Evolutionary conservation across 176 grass and related monocot species (phyloP), one percentile per base, ranked within the genome.

Genomic region (Ensete ventricosum): DNA sequence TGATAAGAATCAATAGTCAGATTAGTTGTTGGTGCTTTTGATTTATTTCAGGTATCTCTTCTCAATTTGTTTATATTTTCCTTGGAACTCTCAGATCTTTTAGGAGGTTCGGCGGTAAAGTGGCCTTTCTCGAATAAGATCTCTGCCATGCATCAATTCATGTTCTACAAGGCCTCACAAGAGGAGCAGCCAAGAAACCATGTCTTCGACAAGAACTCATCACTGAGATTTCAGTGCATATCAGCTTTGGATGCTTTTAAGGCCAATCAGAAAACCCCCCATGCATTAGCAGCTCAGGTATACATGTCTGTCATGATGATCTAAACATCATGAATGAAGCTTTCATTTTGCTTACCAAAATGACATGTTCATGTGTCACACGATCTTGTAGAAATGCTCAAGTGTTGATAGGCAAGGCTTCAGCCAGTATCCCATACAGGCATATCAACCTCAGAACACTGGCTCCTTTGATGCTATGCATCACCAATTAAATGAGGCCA

Each of bases 41-140:
- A 51, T 51, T 70, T 50, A 2, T 70, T n/a, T 0, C 23, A 29
- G 9, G 27, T 19, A 9, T 26, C 1, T 1, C 52, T 55, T 54
- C 0, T 29, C 1, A 8, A 57, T 74, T 27, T 74, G 48, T 55
- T 25, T 16, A 43, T 43, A 43, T 43, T 43, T 43, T 43, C 21
- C 26, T 74, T 53, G 53, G 23, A 24, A 25, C 6, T 24, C 68
- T 20, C 90, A 99, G 95, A 16, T 77, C 79, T 71, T 77, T 83
- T 86, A 11, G 81, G 71, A 69, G 81, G 79, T 22, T 55, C 79
- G 48, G 78, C 72, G 14, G 73, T 91, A 73, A 81, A 93, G 25
- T 97, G 94, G 94, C 85, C 90, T 1, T 93, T 86, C 52, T 79
- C 76, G 8, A 88, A 55, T 77, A 88, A 80, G 62, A 43, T 77